Base-by-base conservation (phyloP, 2,329 filamentous ascomycete species). In the Aureobasidium sp. region DNA sequence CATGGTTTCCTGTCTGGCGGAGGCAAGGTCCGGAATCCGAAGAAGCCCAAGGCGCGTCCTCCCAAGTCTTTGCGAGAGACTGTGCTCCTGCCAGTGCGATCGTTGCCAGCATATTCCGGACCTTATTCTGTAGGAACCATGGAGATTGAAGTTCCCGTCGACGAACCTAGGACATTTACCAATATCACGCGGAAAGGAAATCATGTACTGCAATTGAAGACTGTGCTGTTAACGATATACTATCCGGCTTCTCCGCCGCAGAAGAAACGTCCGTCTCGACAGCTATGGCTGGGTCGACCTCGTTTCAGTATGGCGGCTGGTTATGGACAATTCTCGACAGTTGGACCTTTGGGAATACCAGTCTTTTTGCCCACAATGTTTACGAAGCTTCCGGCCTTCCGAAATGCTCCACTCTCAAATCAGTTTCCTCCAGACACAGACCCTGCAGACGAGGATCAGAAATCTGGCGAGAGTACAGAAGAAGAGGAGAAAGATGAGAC, bases 141-240 rank as follows among this genome's bases (percentile, higher is more conserved):
- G 77, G 80, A 82, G 60, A 77, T 83, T 42, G 81, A 84, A 69
- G 74, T 83, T 0, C 80, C 81, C 0, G 81, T 72, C 9, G 67
- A 75, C 37, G 67, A 77, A 21, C 79, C 81, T 1, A 72, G 76
- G 39, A 68, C 74, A 0, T 79, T 83, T 65, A 81, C 79, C 1
- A 68, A 81, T 59, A 82, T 83, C 61, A 81, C 73, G 37, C 73
- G 81, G 41, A 65, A 80, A 30, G 72, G 77, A 55, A 72, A 73
- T 59, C 77, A 80, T 64, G 64, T 82, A 8, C 70, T 85, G 14
- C 74, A 81, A 59, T 71, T 83, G 16, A 78, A 84, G 63, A 87
- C 85, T 0, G 82, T 87, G 9, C 76, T 88, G 5, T 82, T 88
- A 72, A 82, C 81, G 0, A 71, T 88, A n/a, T 88, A 84, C 71